Percentiles rank a stretch among this genome's conserved stretches.
These are phyloP conservation scores for Pseudocercospora ulei DNA, from an alignment of 2,329 filamentous ascomycete genomes.

Conservation along the genomic window DNA sequence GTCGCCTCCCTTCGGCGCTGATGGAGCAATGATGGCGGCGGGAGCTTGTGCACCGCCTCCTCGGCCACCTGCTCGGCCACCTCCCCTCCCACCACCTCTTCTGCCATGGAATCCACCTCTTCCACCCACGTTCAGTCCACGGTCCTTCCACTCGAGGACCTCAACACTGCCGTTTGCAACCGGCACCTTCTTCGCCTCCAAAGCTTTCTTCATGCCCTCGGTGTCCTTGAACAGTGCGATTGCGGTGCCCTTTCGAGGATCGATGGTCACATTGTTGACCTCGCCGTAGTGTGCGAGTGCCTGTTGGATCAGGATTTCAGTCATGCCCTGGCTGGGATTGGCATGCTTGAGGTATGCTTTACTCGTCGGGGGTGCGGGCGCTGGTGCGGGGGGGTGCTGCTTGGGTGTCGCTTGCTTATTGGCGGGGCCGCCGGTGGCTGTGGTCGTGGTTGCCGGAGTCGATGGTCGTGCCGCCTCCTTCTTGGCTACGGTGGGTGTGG, in stretches of 20 bases:
- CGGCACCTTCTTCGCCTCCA: slow-evolving; percentile 68
- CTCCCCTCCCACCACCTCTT: slow-evolving; percentile 15
- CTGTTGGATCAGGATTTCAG: slow-evolving; percentile 65
- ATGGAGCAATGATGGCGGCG: slow-evolving; percentile 7
- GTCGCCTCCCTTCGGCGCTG: slow-evolving; percentile 9
- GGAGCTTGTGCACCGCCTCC: slow-evolving; percentile 15
- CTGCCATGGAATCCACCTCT: slow-evolving; percentile 18
- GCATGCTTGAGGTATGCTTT: slow-evolving; percentile 50
- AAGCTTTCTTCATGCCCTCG: slow-evolving; percentile 63
- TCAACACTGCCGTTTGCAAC: slow-evolving; percentile 81
- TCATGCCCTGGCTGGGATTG: slow-evolving; percentile 85
- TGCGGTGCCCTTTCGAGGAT: slow-evolving; percentile 88
- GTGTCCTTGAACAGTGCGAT: slow-evolving; percentile 80
- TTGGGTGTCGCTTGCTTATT: slow-evolving; percentile 30
- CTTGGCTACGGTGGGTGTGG: slow-evolving; percentile 25
- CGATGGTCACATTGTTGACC: slow-evolving; percentile 75
- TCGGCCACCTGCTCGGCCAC: slow-evolving; percentile 17
- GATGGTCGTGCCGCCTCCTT: slow-evolving; percentile 24
- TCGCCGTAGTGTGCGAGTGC: slow-evolving; percentile 64
- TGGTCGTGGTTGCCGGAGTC: slow-evolving; percentile 17
- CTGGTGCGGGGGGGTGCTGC: slow-evolving; percentile 22
- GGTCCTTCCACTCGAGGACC: slow-evolving; percentile 69
- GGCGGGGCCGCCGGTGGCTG: slow-evolving; percentile 15
- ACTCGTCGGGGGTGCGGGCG: slow-evolving; percentile 33
- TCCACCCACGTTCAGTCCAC: slow-evolving; percentile 16